Base-by-base conservation (phyloP, 176 grass and related monocot genomes). In the Hyparrhenia diplandra region DNA sequence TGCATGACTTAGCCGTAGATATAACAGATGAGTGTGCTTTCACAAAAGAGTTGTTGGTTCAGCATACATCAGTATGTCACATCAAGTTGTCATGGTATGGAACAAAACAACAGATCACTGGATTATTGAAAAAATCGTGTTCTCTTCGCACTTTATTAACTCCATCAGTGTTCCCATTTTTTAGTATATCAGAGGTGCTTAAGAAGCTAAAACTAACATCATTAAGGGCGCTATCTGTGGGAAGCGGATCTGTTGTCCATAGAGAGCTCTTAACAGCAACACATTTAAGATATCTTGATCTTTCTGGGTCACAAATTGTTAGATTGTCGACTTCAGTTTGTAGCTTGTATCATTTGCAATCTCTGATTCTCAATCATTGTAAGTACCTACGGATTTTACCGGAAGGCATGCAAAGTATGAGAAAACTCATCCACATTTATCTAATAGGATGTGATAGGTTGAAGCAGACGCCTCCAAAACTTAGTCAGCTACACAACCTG, bases 1-100 rank as follows among this genome's bases (percentile, higher is more conserved):
- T 84, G 82, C 82, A 84, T 59, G 82, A 84, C 18, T 25, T 84
- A 16, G 82, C 63, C 8, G 52, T 51, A 74, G 8, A 36, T 5
- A 29, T 35, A 0, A 3, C 58, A 3, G 21, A 63, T 1, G 80
- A 82, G 35, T 82, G 20, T 73, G 8, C 8, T 20, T n/a, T 0
- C 51, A 2, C 2, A 37, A 7, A 20, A 37, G 58, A 17, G 12
- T 76, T 40, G 4, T 10, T 14, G 1, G n/a, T n/a, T n/a, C 12
- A 3, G 2, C 7, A 20, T n/a, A n/a, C n/a, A n/a, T n/a, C n/a
- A 2, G 5, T 83, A 0, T 3, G 0, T 51, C 81, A 83, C 5
- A 1, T 74, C 21, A 3, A 40, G 0, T 0, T 83, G 1, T 65
- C 43, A 29, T 3, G n/a, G n/a, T 0, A 0, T 0, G 0, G 17